Base-by-base conservation (phyloP, 1,284 basidiomycete genomes). In the Pholiota adiposa region DNA sequence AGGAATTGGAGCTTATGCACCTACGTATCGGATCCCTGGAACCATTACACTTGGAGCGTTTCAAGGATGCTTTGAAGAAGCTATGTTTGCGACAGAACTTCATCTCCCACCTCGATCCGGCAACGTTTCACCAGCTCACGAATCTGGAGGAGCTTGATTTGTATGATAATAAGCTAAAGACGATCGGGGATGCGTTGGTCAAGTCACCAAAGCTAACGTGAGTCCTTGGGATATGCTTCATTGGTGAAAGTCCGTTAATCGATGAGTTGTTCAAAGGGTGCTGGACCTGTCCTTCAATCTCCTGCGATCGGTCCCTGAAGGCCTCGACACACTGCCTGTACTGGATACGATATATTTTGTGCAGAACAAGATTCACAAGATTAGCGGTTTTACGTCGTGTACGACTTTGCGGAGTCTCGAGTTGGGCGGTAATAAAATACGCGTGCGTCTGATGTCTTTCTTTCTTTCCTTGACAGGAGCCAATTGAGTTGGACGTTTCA, bases 271-370 rank as follows among this genome's bases (percentile, higher is more conserved):
- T 16, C 8, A 33, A 46, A 97, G 96, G 48, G 80, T 86, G 2
- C 80, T 99, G 50, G 97, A 99, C 77, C 79, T 98, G 31, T 98
- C 96, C 1, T 99, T 98, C 84, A 99, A 99, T 77, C 84, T 97
- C 51, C 79, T 98, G 58, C 84, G 87, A 59, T 73, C 80, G 14
- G 78, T 94, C 33, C 93, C 95, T 0, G 83, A 88, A 38, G 77
- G 79, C 4, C 72, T 93, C 18, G 76, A 80, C 7, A 75, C 80
- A 53, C 78, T 96, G 1, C 78, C 77, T 2, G 83, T 85, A 2
- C 81, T 97, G 31, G 78, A 83, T 53, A 93, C 92, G 0, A 81
- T 97, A 21, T 99, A 95, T 77, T 94, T 99, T 68, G 94, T 99
- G 1, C 97, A 99, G 76, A 98, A 99, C 78, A 93, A 93, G 76